Base-by-base conservation (phyloP, 1,139 yeast species). In the Geotrichum restrictum region DNA sequence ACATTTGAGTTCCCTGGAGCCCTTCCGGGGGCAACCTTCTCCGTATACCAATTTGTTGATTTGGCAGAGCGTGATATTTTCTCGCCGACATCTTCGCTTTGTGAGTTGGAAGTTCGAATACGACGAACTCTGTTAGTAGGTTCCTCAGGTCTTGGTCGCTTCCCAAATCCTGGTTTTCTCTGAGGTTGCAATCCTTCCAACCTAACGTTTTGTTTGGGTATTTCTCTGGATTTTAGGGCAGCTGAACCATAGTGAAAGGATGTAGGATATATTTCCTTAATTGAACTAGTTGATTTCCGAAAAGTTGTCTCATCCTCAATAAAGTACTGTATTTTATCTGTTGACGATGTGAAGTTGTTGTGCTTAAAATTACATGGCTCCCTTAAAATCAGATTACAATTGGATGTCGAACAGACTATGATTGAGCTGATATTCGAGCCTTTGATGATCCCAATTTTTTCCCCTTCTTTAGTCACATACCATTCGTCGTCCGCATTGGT, bases 31-130 rank as follows among this genome's bases (percentile, higher is more conserved):
- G 7, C 8, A 8, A 8, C 7, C 8, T 24, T 24, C 8, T 24
- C 29, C 7, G 29, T 5, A 24, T 24, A 24, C 8, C 33, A 4
- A 14, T 22, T n/a, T 11, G 31, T 40, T 3, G 44, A 33, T 22
- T 10, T 13, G 18, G 32, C 8, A 11, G 33, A 24, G 19, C 44
- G 44, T 40, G 47, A 13, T 11, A 43, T 43, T 18, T 11, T 18
- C n/a, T 43, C 47, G 6, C 47, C 47, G 3, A 43, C 22, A 33
- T 43, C 47, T 33, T 43, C 47, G 14, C n/a, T 27, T 13, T 14
- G 32, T 27, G 33, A 31, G 5, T 6, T 3, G 14, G 21, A 32
- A 22, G 22, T 3, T 10, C 44, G 31, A 13, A 16, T 18, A 11
- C 44, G 44, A 11, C 44, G 44, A 11, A 40, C 44, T 27, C 44